Evolutionary conservation across 257 asterid genomes (phyloP), one percentile per base, ranked within the genome.

Genomic region (Solanum clarkiae): DNA sequence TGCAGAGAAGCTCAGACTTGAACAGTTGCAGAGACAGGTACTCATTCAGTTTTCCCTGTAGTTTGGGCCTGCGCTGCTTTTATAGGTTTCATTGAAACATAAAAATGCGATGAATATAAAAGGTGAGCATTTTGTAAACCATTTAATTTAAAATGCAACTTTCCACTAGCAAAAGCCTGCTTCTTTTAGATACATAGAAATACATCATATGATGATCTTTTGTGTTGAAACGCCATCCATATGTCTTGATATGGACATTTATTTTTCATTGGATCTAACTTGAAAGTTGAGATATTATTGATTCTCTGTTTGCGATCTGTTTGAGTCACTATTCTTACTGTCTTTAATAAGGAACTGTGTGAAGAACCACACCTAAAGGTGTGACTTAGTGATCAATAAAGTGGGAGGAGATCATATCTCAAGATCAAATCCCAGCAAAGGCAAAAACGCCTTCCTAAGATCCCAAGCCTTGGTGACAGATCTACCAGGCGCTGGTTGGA

Each of bases 11-110:
- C 97, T 97, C 69, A 92, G 99, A 86, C 99, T 97, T 44, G 99
- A 97, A 90, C 99, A 97, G 87, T 87, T 93, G 88, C 99, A 97
- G 90, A 93, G 99, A 95, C 99, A 94, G 99, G 99, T 96, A 82
- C 82, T 56, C 22, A 0, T 66, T 82, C 72, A 29, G 7, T 14
- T 62, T 17, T 6, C 15, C 9, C 8, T 82, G 72, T 82, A 82
- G 85, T 82, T 62, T 42, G 55, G 26, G 44, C 10, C 20, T 56
- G 74, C 59, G 10, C 81, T 47, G 82, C 24, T 77, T 77, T 24
- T 49, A 51, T 53, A 49, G 22, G 45, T 75, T 15, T 24, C 24
- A 14, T 60, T 42, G 47, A 20, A n/a, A 11, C 85, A 62, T 22
- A n/a, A 62, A 62, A 12, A 81, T 42, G 62, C 3, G 85, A 59